Percentiles rank a stretch among this genome's conserved stretches.
These are phyloP conservation scores for Pichia manshurica DNA, from an alignment of 805 yeast species.

Conservation along the genomic window DNA sequence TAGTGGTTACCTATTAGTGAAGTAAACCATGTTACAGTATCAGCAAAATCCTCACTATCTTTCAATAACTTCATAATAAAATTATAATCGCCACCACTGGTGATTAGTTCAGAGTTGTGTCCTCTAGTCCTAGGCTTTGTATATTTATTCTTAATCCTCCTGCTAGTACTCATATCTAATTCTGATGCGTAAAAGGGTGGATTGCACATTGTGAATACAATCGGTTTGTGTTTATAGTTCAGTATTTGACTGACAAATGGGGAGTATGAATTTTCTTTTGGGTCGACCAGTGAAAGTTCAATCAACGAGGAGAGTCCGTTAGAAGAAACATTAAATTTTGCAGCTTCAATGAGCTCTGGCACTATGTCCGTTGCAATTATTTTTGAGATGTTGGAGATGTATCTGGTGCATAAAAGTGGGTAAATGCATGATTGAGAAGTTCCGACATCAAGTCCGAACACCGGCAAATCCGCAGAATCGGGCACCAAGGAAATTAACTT, in stretches of 20 bases:
- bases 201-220: slow-evolving; percentile 40
- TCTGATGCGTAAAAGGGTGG: slow-evolving; percentile 45
- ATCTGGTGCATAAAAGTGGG: slow-evolving; percentile 34
- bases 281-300: slow-evolving; percentile 9
- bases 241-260: not conserved
- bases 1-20: slow-evolving; percentile 13
- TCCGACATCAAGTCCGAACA: slow-evolving; percentile 41
- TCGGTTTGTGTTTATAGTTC: slow-evolving; percentile 5
- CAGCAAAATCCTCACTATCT: slow-evolving; percentile 11
- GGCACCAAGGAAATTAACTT: slow-evolving; percentile 10
- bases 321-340: slow-evolving; percentile 22
- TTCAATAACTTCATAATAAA: slow-evolving; percentile 29
- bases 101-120: slow-evolving; percentile 33
- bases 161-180: slow-evolving; percentile 28
- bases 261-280: slow-evolving; percentile 5
- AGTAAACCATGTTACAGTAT: slow-evolving; percentile 13
- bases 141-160: slow-evolving; percentile 21
- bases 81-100: slow-evolving; percentile 41
- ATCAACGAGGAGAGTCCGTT: slow-evolving; percentile 27
- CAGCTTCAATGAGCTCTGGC: slow-evolving; percentile 26
- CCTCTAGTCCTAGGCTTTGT: slow-evolving; percentile 27
- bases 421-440: slow-evolving; percentile 46
- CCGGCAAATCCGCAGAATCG: not conserved
- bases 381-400: slow-evolving; percentile 9
- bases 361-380: slow-evolving; percentile 41